Evolutionary conservation across 148 eudicot genomes (phyloP).

Genomic region (Heliosperma pusillum): DNA sequence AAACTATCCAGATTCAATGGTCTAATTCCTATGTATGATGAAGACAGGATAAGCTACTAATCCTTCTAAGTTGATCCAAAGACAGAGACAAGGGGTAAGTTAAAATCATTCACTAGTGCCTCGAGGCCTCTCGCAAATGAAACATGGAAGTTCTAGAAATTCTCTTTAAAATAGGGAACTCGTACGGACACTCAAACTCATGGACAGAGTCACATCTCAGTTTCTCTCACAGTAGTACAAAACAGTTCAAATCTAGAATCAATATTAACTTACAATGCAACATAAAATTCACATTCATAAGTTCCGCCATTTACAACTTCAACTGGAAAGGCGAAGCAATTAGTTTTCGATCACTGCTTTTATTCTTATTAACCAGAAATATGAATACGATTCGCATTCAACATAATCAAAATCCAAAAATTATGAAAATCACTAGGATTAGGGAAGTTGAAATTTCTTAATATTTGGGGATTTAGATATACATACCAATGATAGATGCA

Average conservation of each 20-base stretch:
- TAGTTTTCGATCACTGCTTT: not conserved
- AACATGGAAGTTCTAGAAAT: too few species aligned
- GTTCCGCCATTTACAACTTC: not conserved
- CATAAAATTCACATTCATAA: not conserved
- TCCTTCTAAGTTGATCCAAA: too few species aligned
- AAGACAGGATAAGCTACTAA: too few species aligned
- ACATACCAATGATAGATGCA: slow-evolving; percentile 87
- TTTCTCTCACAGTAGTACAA: not conserved
- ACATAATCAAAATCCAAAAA: not conserved
- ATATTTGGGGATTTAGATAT: not conserved
- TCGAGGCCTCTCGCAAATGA: too few species aligned
- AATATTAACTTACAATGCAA: not conserved
- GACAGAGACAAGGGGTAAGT: too few species aligned
- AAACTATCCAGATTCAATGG: too few species aligned
- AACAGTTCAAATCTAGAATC: not conserved
- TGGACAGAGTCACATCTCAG: not conserved
- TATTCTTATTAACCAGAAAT: not conserved
- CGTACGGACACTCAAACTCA: too few species aligned
- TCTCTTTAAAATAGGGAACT: too few species aligned
- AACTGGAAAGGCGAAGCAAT: not conserved
- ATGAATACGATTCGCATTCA: not conserved
- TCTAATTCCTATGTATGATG: too few species aligned
- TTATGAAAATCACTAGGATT: not conserved
- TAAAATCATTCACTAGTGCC: too few species aligned
- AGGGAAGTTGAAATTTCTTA: not conserved